These are phyloP conservation scores for Dictyostelium capitatum DNA, from an alignment of 78 protist genomes.

Conservation along the genomic window DNA sequence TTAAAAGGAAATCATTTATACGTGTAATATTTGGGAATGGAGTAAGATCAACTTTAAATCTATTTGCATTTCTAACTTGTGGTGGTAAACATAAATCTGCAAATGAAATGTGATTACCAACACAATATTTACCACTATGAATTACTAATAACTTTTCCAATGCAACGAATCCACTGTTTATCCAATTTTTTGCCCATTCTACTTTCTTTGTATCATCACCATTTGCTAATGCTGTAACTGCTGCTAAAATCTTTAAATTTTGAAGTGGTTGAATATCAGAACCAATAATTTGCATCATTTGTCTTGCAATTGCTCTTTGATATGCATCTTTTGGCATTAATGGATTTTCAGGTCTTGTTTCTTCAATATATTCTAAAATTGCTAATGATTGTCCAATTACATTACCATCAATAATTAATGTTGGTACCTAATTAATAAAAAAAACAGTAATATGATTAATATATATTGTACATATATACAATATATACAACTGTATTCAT, in stretches of 20 bases:
- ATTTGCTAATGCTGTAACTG: not conserved
- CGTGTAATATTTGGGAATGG: conserved; percentile 58
- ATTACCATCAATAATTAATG: conserved; percentile 65
- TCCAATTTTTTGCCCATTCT: conserved; percentile 80
- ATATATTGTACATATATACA: not conserved
- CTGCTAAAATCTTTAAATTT: conserved; percentile 68
- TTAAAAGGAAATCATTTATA: conserved; percentile 25
- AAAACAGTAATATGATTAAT: not conserved
- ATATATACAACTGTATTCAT: not conserved
- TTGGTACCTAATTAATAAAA: conserved; percentile 31
- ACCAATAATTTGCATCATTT: conserved; percentile 80
- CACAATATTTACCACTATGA: conserved; percentile 76
- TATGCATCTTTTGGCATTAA: conserved; percentile 56
- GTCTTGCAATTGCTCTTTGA: conserved; percentile 78
- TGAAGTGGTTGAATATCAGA: conserved; percentile 89
- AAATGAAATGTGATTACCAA: conserved; percentile 57
- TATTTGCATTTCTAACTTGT: conserved; percentile 71
- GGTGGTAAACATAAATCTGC: conserved; percentile 72
- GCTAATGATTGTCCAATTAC: conserved; percentile 82
- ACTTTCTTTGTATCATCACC: conserved; percentile 44
- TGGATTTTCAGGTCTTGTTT: conserved; percentile 56
- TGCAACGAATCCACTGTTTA: conserved; percentile 73
- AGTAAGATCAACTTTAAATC: conserved; percentile 74
- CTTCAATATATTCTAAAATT: conserved; percentile 87
- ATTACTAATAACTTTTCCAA: conserved; percentile 58